Evolutionary conservation across 2,329 filamentous ascomycete genomes (phyloP).

Genomic region (Fusarium incarnatum): DNA sequence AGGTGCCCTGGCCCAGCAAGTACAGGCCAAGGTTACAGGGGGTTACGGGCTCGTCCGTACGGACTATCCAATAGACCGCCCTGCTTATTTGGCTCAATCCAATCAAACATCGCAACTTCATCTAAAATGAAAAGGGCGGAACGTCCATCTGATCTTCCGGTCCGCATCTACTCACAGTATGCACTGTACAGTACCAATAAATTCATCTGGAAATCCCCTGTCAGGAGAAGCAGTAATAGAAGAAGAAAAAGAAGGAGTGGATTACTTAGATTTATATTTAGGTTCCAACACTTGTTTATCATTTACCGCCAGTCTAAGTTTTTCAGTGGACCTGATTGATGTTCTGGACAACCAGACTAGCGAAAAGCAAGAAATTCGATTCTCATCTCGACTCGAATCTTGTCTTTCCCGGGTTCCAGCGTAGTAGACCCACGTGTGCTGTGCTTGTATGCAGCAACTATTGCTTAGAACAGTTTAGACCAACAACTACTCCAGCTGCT

Average conservation of each 20-base stretch:
- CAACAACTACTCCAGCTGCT: not conserved
- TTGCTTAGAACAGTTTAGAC: constrained; percentile 27
- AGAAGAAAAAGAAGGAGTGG: not conserved
- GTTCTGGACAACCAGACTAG: not conserved
- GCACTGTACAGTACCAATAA: not conserved
- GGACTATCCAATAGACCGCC: constrained; percentile 29
- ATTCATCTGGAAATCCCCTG: constrained; percentile 18
- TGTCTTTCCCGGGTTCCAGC: not conserved
- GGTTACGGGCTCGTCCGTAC: constrained; percentile 21
- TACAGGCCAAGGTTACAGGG: constrained; percentile 3
- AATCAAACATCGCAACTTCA: constrained; percentile 29
- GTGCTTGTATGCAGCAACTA: constrained; percentile 22
- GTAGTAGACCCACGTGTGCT: constrained; percentile 24
- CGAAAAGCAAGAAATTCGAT: constrained; percentile 14
- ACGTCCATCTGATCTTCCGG: constrained; percentile 25
- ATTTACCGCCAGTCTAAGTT: not conserved
- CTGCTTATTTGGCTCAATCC: constrained; percentile 5
- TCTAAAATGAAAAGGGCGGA: constrained; percentile 26
- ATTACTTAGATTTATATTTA: constrained; percentile 13
- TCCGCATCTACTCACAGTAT: not conserved
- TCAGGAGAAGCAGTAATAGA: constrained; percentile 8
- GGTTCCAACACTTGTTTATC: constrained; percentile 24
- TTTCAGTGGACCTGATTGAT: not conserved
- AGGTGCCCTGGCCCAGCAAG: constrained; percentile 6
- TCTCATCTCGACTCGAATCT: constrained; percentile 1